Evolutionary conservation across 305 asterid genomes (phyloP).

Genomic region (Fraxinus xanthoxyloides): DNA sequence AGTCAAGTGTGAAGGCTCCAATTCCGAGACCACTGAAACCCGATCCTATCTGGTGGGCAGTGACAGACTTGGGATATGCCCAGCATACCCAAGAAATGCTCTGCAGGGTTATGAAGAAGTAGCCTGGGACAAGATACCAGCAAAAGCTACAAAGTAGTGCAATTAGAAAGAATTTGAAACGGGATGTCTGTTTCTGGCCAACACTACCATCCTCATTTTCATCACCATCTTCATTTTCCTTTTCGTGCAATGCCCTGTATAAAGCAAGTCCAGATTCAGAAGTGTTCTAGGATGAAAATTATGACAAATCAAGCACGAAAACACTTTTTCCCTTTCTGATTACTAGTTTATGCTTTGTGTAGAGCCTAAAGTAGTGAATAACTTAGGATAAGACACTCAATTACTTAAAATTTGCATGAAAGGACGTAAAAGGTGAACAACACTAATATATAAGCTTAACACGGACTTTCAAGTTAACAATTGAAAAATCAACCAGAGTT

Average conservation of each 20-base stretch:
- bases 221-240: slow-evolving; percentile 29
- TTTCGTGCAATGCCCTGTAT: slow-evolving; percentile 75
- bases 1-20: slow-evolving; percentile 72
- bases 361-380: neutral
- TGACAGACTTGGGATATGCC: slow-evolving; percentile 67
- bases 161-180: slow-evolving; percentile 69
- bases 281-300: neutral
- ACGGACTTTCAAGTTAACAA: neutral
- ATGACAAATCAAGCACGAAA: neutral
- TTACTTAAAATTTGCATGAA: neutral
- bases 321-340: neutral
- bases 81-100: slow-evolving; percentile 86
- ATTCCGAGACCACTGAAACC: slow-evolving; percentile 69
- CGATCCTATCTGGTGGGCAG: slow-evolving; percentile 80
- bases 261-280: neutral
- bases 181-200: slow-evolving; percentile 36
- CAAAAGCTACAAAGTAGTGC: slow-evolving; percentile 67
- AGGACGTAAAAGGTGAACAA: neutral
- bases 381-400: neutral
- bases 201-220: neutral
- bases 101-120: slow-evolving; percentile 61
- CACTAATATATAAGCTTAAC: neutral
- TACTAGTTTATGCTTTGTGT: neutral
- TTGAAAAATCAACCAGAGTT: neutral
- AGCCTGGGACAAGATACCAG: slow-evolving; percentile 72